Conservation (phyloP, 2,329 filamentous ascomycete species). For the Claviceps sorghi region DNA sequence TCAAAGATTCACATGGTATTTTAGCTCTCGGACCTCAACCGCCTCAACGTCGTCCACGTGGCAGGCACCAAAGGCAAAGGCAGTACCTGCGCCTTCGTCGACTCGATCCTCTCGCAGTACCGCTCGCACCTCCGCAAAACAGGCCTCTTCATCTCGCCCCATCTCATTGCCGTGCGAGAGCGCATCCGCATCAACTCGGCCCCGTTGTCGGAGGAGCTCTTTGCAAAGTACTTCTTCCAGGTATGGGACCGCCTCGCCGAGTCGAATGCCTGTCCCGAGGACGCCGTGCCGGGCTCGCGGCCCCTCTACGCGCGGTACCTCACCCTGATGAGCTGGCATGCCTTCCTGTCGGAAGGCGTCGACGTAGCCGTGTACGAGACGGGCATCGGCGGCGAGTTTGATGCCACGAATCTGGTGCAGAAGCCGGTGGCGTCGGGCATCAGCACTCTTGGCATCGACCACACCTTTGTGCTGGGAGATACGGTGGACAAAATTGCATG, state of each 20-base stretch:
- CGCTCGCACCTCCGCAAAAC: conserved; percentile 29
- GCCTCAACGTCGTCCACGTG: conserved; percentile 54
- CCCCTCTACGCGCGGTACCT: conserved; percentile 48
- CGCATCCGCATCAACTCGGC: conserved; percentile 47
- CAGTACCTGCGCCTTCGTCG: conserved; percentile 53
- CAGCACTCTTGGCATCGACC: conserved; percentile 54
- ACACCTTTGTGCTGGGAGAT: conserved; percentile 46
- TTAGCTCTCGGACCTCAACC: conserved; percentile 34
- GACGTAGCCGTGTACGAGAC: conserved; percentile 51
- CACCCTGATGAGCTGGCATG: conserved; percentile 52
- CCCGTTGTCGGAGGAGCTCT: conserved; percentile 43
- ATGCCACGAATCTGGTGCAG: conserved; percentile 53
- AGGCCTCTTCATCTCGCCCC: conserved; percentile 55
- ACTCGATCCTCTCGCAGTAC: conserved; percentile 45
- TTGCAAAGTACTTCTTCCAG: conserved; percentile 53
- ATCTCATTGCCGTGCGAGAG: conserved; percentile 52
- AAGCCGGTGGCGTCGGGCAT: conserved; percentile 45
- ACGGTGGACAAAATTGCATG: conserved; percentile 54
- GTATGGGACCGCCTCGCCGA: conserved; percentile 44
- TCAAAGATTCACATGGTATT: not conserved
- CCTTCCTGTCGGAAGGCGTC: conserved; percentile 48
- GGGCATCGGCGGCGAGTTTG: conserved; percentile 52
- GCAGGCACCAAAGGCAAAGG: conserved; percentile 69
- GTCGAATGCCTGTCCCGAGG: conserved; percentile 18
- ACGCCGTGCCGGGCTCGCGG: conserved; percentile 24